These are phyloP conservation scores for Neoarthrinium moseri DNA, from an alignment of 2,329 filamentous ascomycete genomes.

Conservation along the genomic window DNA sequence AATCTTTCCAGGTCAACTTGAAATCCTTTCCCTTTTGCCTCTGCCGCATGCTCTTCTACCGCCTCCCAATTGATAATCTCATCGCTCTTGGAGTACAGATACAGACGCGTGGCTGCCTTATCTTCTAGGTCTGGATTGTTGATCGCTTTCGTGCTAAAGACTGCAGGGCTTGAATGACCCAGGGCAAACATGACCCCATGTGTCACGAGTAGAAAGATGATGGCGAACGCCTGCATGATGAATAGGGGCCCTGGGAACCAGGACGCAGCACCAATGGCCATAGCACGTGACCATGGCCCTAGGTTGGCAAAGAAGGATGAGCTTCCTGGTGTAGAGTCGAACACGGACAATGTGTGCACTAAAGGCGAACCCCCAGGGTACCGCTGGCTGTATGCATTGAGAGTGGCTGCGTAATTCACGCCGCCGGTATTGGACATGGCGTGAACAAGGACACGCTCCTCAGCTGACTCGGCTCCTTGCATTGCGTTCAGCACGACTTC, in stretches of 20 bases:
- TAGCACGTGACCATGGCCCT: conserved; percentile 50
- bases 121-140: conserved; percentile 34
- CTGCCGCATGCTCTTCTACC: conserved; percentile 52
- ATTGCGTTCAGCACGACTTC: conserved; percentile 40
- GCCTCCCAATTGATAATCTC: conserved; percentile 55
- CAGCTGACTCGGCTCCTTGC: conserved; percentile 24
- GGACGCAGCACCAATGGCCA: conserved; percentile 47
- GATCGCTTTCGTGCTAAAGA: conserved; percentile 36
- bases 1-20: conserved; percentile 50
- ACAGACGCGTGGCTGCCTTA: conserved; percentile 44
- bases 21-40: conserved; percentile 48
- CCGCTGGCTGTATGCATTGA: conserved; percentile 43
- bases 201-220: conserved; percentile 36
- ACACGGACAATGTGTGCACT: conserved; percentile 46
- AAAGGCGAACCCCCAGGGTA: conserved; percentile 33
- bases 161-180: conserved; percentile 39
- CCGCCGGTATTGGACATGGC: conserved; percentile 59
- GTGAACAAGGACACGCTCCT: conserved; percentile 45
- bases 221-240: conserved; percentile 47
- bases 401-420: conserved; percentile 48
- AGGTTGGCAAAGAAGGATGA: conserved; percentile 41
- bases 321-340: conserved; percentile 54
- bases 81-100: conserved; percentile 59
- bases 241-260: conserved; percentile 49
- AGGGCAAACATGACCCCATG: conserved; percentile 31